These are phyloP conservation scores for Phialemonium atrogriseum DNA, from an alignment of 2,329 filamentous ascomycete genomes.

Conservation along the genomic window DNA sequence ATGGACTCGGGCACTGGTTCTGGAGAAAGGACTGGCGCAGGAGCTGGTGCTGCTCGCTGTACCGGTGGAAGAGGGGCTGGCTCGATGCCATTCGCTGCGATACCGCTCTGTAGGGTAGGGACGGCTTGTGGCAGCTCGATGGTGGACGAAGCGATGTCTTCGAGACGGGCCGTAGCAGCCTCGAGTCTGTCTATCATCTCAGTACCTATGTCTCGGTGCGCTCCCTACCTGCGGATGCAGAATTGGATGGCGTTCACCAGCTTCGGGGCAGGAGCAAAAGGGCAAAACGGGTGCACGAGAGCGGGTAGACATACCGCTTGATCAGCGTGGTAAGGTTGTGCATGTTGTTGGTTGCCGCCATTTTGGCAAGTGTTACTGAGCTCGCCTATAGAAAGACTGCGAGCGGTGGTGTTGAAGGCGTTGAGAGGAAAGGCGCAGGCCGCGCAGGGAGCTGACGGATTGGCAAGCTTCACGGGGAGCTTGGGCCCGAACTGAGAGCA, in stretches of 20 bases:
- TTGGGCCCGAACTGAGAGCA: no score
- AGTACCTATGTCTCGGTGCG: constrained; percentile 29
- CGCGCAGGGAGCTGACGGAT: no score
- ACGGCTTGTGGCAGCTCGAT: constrained; percentile 49
- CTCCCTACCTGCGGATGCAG: no score
- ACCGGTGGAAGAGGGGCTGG: constrained; percentile 25
- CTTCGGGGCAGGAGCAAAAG: no score
- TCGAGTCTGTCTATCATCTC: constrained; percentile 66
- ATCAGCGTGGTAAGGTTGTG: constrained; percentile 95
- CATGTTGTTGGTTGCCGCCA: constrained; percentile 81
- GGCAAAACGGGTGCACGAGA: no score
- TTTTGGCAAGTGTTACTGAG: constrained; percentile 27
- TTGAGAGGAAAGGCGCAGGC: no score
- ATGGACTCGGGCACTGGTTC: constrained; percentile 67
- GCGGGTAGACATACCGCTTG: constrained; percentile 91
- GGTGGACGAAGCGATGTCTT: constrained; percentile 84
- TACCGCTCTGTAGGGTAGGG: constrained; percentile 30
- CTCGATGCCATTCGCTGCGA: constrained; percentile 20
- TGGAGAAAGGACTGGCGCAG: constrained; percentile 26
- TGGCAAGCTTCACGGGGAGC: no score
- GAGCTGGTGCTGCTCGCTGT: constrained; percentile 34
- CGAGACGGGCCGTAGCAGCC: constrained; percentile 89
- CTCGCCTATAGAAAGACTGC: not conserved
- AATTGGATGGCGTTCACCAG: no score
- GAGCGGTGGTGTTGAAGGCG: not conserved